Base-by-base conservation (phyloP, 768 basidiomycete genomes). In the Podaxis rugospora region DNA sequence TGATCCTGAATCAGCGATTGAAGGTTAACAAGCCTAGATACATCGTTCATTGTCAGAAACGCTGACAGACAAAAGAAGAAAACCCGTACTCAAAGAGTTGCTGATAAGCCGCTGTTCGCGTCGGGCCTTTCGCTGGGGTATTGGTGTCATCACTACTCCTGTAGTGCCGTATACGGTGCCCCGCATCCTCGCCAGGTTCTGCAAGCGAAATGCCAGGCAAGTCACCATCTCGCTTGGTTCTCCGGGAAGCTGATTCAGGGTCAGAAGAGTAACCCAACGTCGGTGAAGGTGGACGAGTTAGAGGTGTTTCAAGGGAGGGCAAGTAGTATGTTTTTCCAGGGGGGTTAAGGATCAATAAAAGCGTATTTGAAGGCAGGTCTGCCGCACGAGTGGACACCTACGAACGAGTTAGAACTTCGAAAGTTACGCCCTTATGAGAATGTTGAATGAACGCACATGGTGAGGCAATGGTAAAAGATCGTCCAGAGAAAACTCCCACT, bases 351-450 rank as follows among this genome's bases (percentile, higher is more conserved):
- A 83, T 78, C 46, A 94, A 63, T 14, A 93, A 73, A 6, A 93
- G 76, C 1, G 90, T 85, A 67, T 95, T 95, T 14, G 86, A 87
- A 1, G 90, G 86, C 32, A 93, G 71, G 51, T 77, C 76, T 4
- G 71, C 55, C 67, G 79, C 62, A 55, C 70, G 21, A 62, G 40
- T 64, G 60, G 68, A 28, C 52, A 51, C 59, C 62, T 69, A 35
- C 67, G 63, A 46, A 51, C 59, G 25, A 16, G 40, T 52, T 53
- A 57, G 47, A 42, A 56, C 37, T 40, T 60, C 14, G 11, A 57
- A 46, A 42, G 55, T 40, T 39, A 59, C 14, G 11, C 25, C 28
- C 51, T 53, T 52, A 35, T 5, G 39, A 6, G 11, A 47, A 49
- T 56, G 23, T 44, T 44, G 32, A 58, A 51, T 35, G 39, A 51